Evolutionary conservation across 257 asterid genomes (phyloP).

Genomic region (Nicotiana benthamiana): DNA sequence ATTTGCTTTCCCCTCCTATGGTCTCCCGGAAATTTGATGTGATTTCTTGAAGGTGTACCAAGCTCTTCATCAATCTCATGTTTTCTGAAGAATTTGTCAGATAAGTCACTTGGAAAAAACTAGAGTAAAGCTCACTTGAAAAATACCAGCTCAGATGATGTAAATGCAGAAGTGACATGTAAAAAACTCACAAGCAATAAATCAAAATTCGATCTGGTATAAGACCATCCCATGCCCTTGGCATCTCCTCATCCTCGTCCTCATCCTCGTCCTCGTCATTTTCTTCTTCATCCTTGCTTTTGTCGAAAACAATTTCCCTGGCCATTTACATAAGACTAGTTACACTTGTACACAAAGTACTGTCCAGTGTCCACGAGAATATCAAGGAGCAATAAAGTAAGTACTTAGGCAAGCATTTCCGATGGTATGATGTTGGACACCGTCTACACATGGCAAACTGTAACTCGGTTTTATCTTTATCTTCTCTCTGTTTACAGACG

Average conservation of each 20-base stretch:
- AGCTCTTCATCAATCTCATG: constrained; percentile 47
- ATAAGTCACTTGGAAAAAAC: background rate
- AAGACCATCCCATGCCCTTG: constrained; percentile 86
- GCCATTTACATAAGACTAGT: constrained; percentile 13
- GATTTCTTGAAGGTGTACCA: constrained; percentile 59
- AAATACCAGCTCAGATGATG: background rate
- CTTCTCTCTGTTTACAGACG: constrained; percentile 62
- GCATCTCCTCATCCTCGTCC: constrained; percentile 25
- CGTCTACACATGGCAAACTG: constrained; percentile 97
- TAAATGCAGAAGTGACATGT: background rate
- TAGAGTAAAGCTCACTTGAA: background rate
- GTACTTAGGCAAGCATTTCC: constrained; percentile 91
- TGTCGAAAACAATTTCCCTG: constrained; percentile 48
- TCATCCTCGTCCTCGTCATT: background rate
- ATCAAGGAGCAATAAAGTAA: background rate
- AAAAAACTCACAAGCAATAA: constrained; percentile 70
- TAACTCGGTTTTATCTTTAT: constrained; percentile 32
- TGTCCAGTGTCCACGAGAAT: constrained; percentile 1
- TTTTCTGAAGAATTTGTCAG: constrained; percentile 32
- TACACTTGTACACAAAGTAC: background rate
- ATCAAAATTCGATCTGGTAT: constrained; percentile 66
- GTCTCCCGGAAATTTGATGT: constrained; percentile 62
- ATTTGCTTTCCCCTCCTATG: constrained; percentile 18
- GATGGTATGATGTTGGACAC: constrained; percentile 87
- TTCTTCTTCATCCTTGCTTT: background rate